Conservation (phyloP, 352 stramenopile genomes). For the Phytophthora podocarpi region DNA sequence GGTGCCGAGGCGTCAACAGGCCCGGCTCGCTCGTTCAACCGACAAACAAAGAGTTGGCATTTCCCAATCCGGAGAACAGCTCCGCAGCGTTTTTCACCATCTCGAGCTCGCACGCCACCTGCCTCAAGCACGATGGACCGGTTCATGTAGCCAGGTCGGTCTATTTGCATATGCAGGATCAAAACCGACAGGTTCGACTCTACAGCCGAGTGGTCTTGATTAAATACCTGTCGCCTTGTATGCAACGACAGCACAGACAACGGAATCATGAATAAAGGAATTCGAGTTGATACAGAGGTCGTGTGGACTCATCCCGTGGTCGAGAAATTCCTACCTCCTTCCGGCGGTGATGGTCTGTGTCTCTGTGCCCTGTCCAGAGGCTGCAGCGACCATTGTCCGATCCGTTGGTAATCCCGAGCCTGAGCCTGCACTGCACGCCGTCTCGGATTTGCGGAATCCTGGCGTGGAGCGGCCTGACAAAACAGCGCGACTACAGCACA, state of each 20-base stretch:
- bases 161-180: conserved; percentile 5
- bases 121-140: conserved; percentile 18
- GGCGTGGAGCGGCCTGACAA: background rate
- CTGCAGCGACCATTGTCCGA: conserved; percentile 8
- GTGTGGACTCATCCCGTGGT: conserved; percentile 24
- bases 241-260: no score
- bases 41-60: conserved; percentile 17
- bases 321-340: conserved; percentile 24
- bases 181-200: background rate
- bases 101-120: conserved; percentile 17
- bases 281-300: no score
- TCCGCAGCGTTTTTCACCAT: conserved; percentile 23
- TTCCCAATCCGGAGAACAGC: conserved; percentile 25
- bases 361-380: conserved; percentile 14
- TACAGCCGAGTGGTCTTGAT: no score
- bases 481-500: no score
- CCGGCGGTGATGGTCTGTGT: conserved; percentile 17
- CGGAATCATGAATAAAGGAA: no score
- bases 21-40: background rate
- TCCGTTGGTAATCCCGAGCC: conserved; percentile 16
- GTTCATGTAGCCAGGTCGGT: background rate
- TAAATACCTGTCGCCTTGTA: no score
- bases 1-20: background rate
- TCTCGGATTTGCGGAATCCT: conserved; percentile 19
- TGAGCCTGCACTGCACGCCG: conserved; percentile 1